Evolutionary conservation across 805 yeast species (phyloP), one percentile per base, ranked within the genome.

Genomic region (Candida jianshihensis): DNA sequence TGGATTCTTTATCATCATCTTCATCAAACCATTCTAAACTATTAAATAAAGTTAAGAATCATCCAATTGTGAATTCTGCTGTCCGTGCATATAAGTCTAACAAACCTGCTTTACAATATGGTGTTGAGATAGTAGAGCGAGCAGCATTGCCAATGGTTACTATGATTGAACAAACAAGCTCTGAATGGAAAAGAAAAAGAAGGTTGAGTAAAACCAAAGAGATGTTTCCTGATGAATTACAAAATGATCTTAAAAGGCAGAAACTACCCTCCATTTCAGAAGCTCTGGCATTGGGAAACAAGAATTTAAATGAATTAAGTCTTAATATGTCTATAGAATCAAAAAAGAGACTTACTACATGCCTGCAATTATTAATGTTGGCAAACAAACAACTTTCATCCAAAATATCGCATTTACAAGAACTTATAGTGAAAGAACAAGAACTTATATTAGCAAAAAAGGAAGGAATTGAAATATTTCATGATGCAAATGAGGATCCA

Each of bases 371-470:
- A 35, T 64, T 88, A 38, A 81, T 81, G 51, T 65, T 86, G 34
- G 96, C 96, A 4, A 88, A 86, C 51, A 76, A 75, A 38, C 86
- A 81, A 48, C 67, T 88, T 22, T 78, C 81, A 32, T 65, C 72
- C 33, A 77, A 86, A 45, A 82, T 88, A 15, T 68, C 67, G 36
- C 70, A 68, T 39, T 63, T 88, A 28, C 88, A 82, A 49, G 66
- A 62, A n/a, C 48, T 66, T 29, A 70, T 81, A 3, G 69, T 68
- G 17, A 70, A 70, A 39, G 84, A 69, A 44, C 58, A 61, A 26
- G 46, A 53, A 45, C 32, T 35, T 3, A 21, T 46, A 11, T 17
- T 24, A 9, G 26, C 31, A 7, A 37, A 40, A 15, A 37, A 34
- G 36, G 53, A 39, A 14, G 59, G 56, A 3, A 57, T 51, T 15